Conservation (phyloP, 2,329 filamentous ascomycete species). For the Colletotrichum trifolii region DNA sequence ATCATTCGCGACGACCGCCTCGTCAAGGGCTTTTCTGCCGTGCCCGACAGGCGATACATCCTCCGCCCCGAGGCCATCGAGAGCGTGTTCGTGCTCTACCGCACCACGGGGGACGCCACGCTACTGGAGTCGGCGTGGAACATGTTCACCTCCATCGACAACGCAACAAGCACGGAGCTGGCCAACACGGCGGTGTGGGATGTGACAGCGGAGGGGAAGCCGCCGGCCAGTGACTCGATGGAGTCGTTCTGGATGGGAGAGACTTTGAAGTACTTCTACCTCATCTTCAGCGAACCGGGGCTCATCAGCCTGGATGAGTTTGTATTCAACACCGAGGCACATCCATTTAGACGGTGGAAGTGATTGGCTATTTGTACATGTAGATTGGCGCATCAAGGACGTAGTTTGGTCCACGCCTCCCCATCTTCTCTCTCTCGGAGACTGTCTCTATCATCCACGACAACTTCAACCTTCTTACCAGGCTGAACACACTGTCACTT, state of each 20-base stretch:
- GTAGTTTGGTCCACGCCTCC: too few relatives aligned
- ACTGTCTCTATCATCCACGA: too few relatives aligned
- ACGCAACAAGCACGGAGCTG: slow-evolving; percentile 60
- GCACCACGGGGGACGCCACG: slow-evolving; percentile 67
- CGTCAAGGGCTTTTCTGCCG: slow-evolving; percentile 42
- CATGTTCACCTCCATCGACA: slow-evolving; percentile 68
- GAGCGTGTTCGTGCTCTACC: slow-evolving; percentile 74
- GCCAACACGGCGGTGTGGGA: slow-evolving; percentile 66
- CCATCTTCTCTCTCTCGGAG: too few relatives aligned
- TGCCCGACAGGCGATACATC: slow-evolving; percentile 57
- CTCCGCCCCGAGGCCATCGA: slow-evolving; percentile 74
- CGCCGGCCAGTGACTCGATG: slow-evolving; percentile 68
- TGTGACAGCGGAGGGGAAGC: slow-evolving; percentile 49
- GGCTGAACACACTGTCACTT: slow-evolving; percentile 45
- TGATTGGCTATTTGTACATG: background rate
- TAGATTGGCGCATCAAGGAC: too few relatives aligned
- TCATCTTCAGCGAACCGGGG: slow-evolving; percentile 67
- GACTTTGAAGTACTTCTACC: slow-evolving; percentile 46
- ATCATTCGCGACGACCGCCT: slow-evolving; percentile 42
- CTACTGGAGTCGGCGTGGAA: slow-evolving; percentile 70
- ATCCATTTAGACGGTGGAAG: slow-evolving; percentile 41
- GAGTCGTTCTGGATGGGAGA: slow-evolving; percentile 53
- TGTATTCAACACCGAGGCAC: slow-evolving; percentile 57
- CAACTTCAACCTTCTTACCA: too few relatives aligned
- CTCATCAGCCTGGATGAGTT: slow-evolving; percentile 68